phyloP scores from a whole-genome alignment of 768 basidiomycete species.

The Trametes coccinea region DNA sequence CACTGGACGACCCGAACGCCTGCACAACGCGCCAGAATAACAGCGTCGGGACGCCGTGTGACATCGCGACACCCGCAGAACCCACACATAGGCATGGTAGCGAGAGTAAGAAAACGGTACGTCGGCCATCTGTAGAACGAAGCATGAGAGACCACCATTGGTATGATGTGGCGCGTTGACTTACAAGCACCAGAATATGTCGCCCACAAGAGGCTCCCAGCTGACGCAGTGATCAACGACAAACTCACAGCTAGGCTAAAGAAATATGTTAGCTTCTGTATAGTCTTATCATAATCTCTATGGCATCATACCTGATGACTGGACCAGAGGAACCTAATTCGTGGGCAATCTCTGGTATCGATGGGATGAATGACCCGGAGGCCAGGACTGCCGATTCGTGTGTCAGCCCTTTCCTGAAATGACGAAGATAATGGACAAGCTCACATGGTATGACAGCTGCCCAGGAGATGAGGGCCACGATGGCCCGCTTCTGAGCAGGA shows the following conservation, averaged over 20 bases:
- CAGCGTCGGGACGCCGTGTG: conserved; percentile 45
- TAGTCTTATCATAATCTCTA: neutral
- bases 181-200: conserved; percentile 52
- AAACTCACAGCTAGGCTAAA: conserved; percentile 52
- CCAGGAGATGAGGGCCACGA: conserved; percentile 59
- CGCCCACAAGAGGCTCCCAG: conserved; percentile 54
- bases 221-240: conserved; percentile 45
- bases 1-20: conserved; percentile 61
- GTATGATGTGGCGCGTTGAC: conserved; percentile 1
- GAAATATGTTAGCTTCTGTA: neutral
- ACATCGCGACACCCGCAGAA: conserved; percentile 58
- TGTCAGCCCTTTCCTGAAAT: neutral
- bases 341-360: conserved; percentile 69
- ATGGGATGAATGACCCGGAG: conserved; percentile 68
- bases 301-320: conserved; percentile 50
- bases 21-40: conserved; percentile 67
- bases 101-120: conserved; percentile 56
- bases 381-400: conserved; percentile 55
- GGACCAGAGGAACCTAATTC: conserved; percentile 60
- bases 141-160: neutral
- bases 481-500: conserved; percentile 46
- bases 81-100: conserved; percentile 60
- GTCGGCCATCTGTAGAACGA: conserved; percentile 57
- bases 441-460: conserved; percentile 65
- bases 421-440: conserved; percentile 18